Evolutionary conservation across 176 grass and related monocot species (phyloP), one percentile per base, ranked within the genome.

Genomic region (Ampelocalamus luodianensis): DNA sequence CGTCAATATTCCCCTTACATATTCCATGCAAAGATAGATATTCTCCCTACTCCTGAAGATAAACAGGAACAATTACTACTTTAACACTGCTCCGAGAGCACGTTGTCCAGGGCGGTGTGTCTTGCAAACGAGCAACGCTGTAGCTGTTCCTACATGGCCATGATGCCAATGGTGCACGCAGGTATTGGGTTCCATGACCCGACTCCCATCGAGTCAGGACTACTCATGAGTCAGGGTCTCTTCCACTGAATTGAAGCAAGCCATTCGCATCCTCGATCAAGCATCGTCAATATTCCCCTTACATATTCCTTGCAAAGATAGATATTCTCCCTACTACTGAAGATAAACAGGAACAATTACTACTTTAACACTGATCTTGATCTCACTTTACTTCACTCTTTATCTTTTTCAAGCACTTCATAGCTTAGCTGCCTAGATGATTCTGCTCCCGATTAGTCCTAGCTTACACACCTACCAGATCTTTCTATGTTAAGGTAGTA

Each of bases 311-410:
- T 1, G 1, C 23, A n/a, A 37, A 72, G 43, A 56, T 22, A 77
- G 36, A 72, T 29, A 48, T 78, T 66, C 51, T 65, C 56, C 75
- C 3, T 77, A 16, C 4, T 27, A 16, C 56, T 58, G 55, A 63
- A 56, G 88, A 90, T 86, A 72, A 86, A 86, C 79, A 78, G 20
- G 88, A 90, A 81, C 44, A 77, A 62, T 51, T 63, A 20, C 56
- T 24, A n/a, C 59, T 14, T 38, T 53, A 60, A 45, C 56, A 79
- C 27, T 69, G 78, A 72, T 81, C 65, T 54, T 67, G 71, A 64
- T 90, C 45, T 44, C 78, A 37, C 51, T 45, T 87, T 67, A 65
- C 50, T 46, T 51, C 55, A 10, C 37, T 38, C 62, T 13, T 38
- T 34, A 34, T 3, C 64, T 61, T 70, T 86, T 90, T 78, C 45